phyloP scores from a whole-genome alignment of 169 alveolate genomes.

The Plasmodium knowlesi region DNA sequence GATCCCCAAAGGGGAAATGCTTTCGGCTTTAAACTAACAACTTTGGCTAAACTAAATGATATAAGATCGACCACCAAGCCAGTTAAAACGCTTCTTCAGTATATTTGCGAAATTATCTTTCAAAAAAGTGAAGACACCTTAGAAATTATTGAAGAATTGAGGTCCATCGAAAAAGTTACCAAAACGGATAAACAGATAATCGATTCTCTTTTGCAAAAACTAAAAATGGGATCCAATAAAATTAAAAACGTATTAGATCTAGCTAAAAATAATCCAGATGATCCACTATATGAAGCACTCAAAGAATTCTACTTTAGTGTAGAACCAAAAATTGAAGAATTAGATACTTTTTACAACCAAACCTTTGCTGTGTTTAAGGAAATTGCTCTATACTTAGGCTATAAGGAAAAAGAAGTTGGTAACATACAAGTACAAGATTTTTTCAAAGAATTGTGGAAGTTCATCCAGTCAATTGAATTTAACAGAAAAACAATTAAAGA shows the following conservation, averaged over 20 bases:
- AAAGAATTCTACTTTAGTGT: conserved; percentile 71
- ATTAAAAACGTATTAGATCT: conserved; percentile 79
- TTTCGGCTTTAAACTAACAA: conserved; percentile 90
- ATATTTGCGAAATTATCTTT: conserved; percentile 81
- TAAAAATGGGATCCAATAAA: conserved; percentile 79
- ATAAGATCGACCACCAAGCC: conserved; percentile 91
- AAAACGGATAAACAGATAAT: conserved; percentile 81
- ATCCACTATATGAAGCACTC: conserved; percentile 80
- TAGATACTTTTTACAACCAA: conserved; percentile 68
- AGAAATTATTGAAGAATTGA: conserved; percentile 77
- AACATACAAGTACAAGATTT: conserved; percentile 88
- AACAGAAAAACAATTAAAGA: conserved; percentile 87
- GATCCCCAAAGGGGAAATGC: conserved; percentile 93
- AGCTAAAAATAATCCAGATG: conserved; percentile 77
- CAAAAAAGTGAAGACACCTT: conserved; percentile 77
- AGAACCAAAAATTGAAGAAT: conserved; percentile 75
- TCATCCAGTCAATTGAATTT: conserved; percentile 86
- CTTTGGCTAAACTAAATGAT: conserved; percentile 88
- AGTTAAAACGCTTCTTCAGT: conserved; percentile 88
- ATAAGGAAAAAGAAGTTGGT: conserved; percentile 88
- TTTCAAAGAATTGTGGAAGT: conserved; percentile 88
- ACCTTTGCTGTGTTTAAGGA: conserved; percentile 84
- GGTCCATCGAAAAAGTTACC: conserved; percentile 78
- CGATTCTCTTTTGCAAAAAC: conserved; percentile 77
- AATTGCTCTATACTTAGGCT: conserved; percentile 86